Evolutionary conservation across 192 early-diverging fungal species (phyloP).

Genomic region (Coemansia sp.): DNA sequence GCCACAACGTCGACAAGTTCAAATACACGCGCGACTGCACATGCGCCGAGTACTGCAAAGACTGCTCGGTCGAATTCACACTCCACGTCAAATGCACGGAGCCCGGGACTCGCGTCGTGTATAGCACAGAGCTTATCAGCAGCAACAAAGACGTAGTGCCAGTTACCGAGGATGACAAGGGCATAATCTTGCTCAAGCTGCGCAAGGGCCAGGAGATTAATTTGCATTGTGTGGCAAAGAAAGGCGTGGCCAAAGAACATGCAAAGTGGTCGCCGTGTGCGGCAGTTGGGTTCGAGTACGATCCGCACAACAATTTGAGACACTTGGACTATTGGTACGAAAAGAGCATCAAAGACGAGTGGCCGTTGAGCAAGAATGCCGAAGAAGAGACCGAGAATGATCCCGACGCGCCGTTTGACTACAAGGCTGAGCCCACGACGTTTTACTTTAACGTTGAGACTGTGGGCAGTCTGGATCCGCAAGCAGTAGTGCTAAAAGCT

Average conservation of each 20-base stretch:
- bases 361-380: slow-evolving; percentile 73
- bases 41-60: slow-evolving; percentile 77
- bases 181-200: slow-evolving; percentile 85
- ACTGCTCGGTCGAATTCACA: slow-evolving; percentile 87
- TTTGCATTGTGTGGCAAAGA: slow-evolving; percentile 89
- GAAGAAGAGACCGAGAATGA: slow-evolving; percentile 56
- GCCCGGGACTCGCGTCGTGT: slow-evolving; percentile 77
- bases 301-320: slow-evolving; percentile 90
- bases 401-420: slow-evolving; percentile 65
- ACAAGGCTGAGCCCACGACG: slow-evolving; percentile 72
- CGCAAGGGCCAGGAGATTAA: slow-evolving; percentile 90
- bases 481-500: slow-evolving; percentile 66
- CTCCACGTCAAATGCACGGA: slow-evolving; percentile 82
- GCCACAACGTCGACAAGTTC: slow-evolving; percentile 72
- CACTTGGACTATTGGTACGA: slow-evolving; percentile 95
- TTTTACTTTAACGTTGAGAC: slow-evolving; percentile 83
- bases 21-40: slow-evolving; percentile 80
- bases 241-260: slow-evolving; percentile 96
- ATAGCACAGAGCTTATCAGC: slow-evolving; percentile 77
- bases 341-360: slow-evolving; percentile 78
- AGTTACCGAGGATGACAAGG: slow-evolving; percentile 67
- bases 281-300: slow-evolving; percentile 92
- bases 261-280: slow-evolving; percentile 95
- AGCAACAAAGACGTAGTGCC: slow-evolving; percentile 69
- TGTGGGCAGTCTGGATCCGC: slow-evolving; percentile 72